Base-by-base conservation (phyloP, 2,329 filamentous ascomycete genomes). In the Colletotrichum sp. region DNA sequence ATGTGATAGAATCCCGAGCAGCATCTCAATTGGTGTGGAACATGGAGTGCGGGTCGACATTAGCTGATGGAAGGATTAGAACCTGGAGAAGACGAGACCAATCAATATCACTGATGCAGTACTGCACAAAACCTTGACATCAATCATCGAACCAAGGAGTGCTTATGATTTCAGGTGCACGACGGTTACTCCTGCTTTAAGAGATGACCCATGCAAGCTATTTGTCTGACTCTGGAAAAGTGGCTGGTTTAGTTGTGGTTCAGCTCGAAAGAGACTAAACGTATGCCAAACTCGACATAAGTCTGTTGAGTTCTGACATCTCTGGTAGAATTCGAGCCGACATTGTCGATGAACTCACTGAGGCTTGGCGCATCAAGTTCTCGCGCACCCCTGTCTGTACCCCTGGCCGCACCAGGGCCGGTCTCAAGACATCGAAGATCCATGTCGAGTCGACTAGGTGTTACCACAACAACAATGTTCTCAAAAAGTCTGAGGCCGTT, bases 161-260 rank as follows among this genome's bases (percentile, higher is more conserved):
- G 18, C 8, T 43, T 43, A 2, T 43, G 0, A n/a, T 43, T 43
- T n/a, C 9, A 43, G 38, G 5, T 12, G 18, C 0, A n/a, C 5
- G 8, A n/a, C 0, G 8, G 5, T 0, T 43, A 43, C 38, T 43
- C 0, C 38, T 11, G 1, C 38, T n/a, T 43, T 0, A 43, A n/a
- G 18, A 43, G 5, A 43, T 11, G 2, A 6, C 9, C 1, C 1
- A 0, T 43, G 8, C 5, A 43, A 43, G 18, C 38, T n/a, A 5
- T 11, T 8, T n/a, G 36, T 38, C 8, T 43, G 38, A 18, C n/a
- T n/a, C 0, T 43, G 11, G 38, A 43, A 0, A n/a, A n/a, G 0
- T 12, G 0, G 38, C 5, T 43, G 24, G 24, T 6, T 6, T 1
- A 47, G 18, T 47, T 2, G 6, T 47, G 38, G 9, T 47, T 47